Conservation (phyloP, 2,329 filamentous ascomycete species). For the Cercospora zeae-maydis region DNA sequence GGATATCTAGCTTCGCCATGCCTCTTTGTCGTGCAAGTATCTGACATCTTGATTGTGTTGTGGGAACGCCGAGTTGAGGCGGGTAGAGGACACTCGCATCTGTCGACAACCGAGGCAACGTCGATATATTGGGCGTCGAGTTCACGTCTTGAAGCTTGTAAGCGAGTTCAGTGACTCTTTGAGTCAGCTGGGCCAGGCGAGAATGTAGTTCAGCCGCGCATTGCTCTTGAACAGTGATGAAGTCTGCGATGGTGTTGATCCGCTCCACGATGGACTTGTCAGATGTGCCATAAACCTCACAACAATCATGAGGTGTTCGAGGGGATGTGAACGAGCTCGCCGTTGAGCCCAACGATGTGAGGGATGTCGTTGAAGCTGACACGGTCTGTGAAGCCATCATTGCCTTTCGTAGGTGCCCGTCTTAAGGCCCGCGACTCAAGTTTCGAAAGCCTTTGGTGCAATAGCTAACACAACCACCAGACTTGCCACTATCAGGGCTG, state of each 20-base stretch:
- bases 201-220: not conserved
- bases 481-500: slow-evolving; percentile 55
- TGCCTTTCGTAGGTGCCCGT: not conserved
- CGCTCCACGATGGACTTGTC: slow-evolving; percentile 1
- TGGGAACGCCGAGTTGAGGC: not conserved
- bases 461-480: slow-evolving; percentile 58
- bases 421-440: slow-evolving; percentile 13
- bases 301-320: not conserved
- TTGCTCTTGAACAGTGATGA: slow-evolving; percentile 1
- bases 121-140: not conserved
- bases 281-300: not conserved
- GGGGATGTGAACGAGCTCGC: not conserved
- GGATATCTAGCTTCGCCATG: not conserved
- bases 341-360: not conserved
- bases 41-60: not conserved
- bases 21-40: not conserved
- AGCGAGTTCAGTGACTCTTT: not conserved
- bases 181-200: not conserved
- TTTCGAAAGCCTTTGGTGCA: slow-evolving; percentile 45
- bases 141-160: not conserved
- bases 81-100: not conserved
- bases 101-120: not conserved
- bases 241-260: slow-evolving; percentile 3
- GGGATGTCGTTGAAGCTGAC: not conserved
- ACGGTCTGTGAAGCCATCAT: not conserved